A percentile compares a stretch with the other conserved stretches of the same genome.
phyloP scores from a whole-genome alignment of 495 filamentous ascomycete genomes.

The Neurospora africana region DNA sequence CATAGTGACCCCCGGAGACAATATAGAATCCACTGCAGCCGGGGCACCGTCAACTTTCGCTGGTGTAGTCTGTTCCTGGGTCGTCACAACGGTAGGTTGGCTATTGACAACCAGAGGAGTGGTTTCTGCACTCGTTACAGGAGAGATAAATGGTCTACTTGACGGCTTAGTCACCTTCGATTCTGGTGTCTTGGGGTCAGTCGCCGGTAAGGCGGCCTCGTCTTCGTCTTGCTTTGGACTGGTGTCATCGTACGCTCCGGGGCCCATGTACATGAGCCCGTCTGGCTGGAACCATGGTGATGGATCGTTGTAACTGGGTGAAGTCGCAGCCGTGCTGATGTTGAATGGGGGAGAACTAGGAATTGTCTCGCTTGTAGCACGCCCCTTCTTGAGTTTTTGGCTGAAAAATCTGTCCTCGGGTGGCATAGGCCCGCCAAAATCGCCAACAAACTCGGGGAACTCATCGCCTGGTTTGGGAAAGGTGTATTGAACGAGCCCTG shows the following conservation, averaged over 20 bases:
- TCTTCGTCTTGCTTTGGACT: slow-evolving; percentile 27
- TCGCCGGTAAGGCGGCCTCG: slow-evolving; percentile 8
- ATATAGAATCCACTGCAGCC: neutral
- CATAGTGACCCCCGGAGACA: slow-evolving; percentile 4
- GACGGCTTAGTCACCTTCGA: neutral
- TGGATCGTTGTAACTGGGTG: neutral
- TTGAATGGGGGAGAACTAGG: neutral
- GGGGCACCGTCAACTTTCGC: neutral
- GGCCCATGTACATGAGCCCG: slow-evolving; percentile 31
- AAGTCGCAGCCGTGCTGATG: neutral
- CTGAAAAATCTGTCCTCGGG: slow-evolving; percentile 27
- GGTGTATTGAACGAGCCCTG: slow-evolving; percentile 35
- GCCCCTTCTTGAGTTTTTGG: slow-evolving; percentile 23
- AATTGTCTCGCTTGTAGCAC: neutral
- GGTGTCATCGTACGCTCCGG: slow-evolving; percentile 25
- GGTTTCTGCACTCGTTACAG: slow-evolving; percentile 11
- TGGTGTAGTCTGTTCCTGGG: neutral
- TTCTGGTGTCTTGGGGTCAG: neutral
- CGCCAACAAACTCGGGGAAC: slow-evolving; percentile 35
- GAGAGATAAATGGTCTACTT: slow-evolving; percentile 7
- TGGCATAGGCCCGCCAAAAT: slow-evolving; percentile 20
- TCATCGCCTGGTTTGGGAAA: slow-evolving; percentile 41
- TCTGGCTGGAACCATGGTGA: slow-evolving; percentile 30
- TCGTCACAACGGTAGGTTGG: slow-evolving; percentile 3
- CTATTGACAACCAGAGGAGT: slow-evolving; percentile 11